Conservation (phyloP, 192 early-diverging fungal genomes). For the Backusella macrospora region DNA sequence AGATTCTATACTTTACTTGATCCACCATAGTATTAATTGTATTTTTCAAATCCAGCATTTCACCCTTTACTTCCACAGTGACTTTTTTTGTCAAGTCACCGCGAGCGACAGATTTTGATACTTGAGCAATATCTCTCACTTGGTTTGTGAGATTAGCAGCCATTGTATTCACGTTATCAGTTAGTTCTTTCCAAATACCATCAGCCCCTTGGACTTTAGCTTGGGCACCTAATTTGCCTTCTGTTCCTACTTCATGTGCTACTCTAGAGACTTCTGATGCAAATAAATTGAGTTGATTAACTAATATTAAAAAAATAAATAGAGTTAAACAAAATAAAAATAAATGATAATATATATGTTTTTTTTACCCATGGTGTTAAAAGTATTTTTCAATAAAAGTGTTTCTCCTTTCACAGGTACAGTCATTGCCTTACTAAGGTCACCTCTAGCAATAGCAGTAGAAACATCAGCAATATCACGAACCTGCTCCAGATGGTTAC, state of each 20-base stretch:
- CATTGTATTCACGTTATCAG: conserved; percentile 71
- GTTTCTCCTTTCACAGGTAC: conserved; percentile 75
- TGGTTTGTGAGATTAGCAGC: conserved; percentile 63
- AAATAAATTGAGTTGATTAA: conserved; percentile 55
- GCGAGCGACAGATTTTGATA: conserved; percentile 60
- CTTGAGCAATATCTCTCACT: conserved; percentile 63
- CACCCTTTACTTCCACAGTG: conserved; percentile 56
- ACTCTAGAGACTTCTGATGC: conserved; percentile 67
- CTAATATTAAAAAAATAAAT: conserved; percentile 25
- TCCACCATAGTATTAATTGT: conserved; percentile 66
- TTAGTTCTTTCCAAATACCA: conserved; percentile 70
- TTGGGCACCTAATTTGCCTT: conserved; percentile 65
- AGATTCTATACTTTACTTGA: conserved; percentile 31
- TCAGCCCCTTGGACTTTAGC: conserved; percentile 57
- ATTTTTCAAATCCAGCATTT: conserved; percentile 58
- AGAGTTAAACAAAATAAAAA: background rate
- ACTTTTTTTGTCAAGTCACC: conserved; percentile 61
- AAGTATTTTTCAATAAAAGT: conserved; percentile 68
- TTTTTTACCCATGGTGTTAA: conserved; percentile 74
- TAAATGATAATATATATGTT: background rate
- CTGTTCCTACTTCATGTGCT: conserved; percentile 66
- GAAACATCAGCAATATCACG: conserved; percentile 71
- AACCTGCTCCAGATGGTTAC: conserved; percentile 58
- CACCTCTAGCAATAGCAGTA: conserved; percentile 68
- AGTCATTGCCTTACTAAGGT: conserved; percentile 68